A percentile compares a stretch with the other conserved stretches of the same genome.
phyloP scores from a whole-genome alignment of 768 basidiomycete species.

The Sporobolomyces phaffii region DNA sequence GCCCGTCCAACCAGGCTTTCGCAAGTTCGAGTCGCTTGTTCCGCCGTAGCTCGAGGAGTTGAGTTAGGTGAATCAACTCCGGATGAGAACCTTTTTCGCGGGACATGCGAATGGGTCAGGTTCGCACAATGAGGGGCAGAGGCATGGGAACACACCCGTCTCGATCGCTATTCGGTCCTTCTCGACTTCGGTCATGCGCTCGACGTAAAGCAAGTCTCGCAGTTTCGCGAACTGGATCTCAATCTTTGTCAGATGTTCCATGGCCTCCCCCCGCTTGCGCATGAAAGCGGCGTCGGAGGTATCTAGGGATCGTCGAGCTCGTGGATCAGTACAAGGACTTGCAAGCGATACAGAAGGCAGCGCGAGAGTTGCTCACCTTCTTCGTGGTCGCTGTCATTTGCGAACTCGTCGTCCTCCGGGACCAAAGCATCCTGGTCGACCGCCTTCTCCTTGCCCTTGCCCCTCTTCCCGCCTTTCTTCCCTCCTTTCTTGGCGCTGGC shows the following conservation, averaged over 20 bases:
- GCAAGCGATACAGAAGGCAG: background rate
- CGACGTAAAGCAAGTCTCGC: constrained; percentile 79
- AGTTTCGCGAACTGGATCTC: constrained; percentile 87
- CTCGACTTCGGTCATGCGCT: constrained; percentile 84
- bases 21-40: constrained; percentile 78
- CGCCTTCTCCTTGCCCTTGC: background rate
- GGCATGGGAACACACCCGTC: constrained; percentile 55
- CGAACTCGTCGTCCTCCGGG: constrained; percentile 7
- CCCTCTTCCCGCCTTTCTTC: constrained; percentile 26
- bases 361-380: constrained; percentile 32
- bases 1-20: constrained; percentile 63
- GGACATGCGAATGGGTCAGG: constrained; percentile 5
- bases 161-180: constrained; percentile 78
- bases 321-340: background rate
- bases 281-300: constrained; percentile 51
- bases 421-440: background rate
- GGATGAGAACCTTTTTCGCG: constrained; percentile 66
- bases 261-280: constrained; percentile 69
- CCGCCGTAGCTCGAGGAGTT: constrained; percentile 67
- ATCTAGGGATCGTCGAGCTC: constrained; percentile 24
- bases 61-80: constrained; percentile 72
- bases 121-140: background rate
- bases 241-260: constrained; percentile 79
- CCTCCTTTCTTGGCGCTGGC: constrained; percentile 4
- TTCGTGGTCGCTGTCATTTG: constrained; percentile 32